Evolutionary conservation across 352 stramenopile genomes (phyloP).

Genomic region (Globisporangium nunn): DNA sequence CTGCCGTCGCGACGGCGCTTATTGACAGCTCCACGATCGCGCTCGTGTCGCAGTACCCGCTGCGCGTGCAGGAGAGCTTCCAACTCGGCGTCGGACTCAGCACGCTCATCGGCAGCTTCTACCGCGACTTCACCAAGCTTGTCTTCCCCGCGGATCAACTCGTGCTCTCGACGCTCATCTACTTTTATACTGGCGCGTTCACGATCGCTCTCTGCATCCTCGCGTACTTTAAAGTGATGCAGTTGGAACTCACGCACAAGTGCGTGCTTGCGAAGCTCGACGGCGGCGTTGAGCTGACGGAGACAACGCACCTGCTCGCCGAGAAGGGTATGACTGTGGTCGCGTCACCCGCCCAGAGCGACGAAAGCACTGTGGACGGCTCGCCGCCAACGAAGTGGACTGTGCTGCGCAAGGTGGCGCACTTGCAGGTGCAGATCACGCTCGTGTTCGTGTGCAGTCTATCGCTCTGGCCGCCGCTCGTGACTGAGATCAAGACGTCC

Average conservation of each 20-base stretch:
- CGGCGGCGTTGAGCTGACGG: slow-evolving; percentile 46
- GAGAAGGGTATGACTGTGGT: background rate
- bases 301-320: slow-evolving; percentile 37
- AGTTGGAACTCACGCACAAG: slow-evolving; percentile 47
- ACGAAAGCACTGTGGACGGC: slow-evolving; percentile 13
- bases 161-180: slow-evolving; percentile 66
- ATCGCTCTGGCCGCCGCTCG: slow-evolving; percentile 67
- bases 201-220: slow-evolving; percentile 74
- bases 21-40: slow-evolving; percentile 80
- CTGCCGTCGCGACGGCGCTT: slow-evolving; percentile 68
- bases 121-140: slow-evolving; percentile 77
- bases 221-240: slow-evolving; percentile 64
- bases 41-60: slow-evolving; percentile 75
- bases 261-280: slow-evolving; percentile 28
- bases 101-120: slow-evolving; percentile 76
- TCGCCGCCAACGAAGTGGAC: slow-evolving; percentile 49
- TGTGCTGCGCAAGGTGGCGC: slow-evolving; percentile 59
- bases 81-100: slow-evolving; percentile 77
- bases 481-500: slow-evolving; percentile 79
- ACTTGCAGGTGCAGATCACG: slow-evolving; percentile 59
- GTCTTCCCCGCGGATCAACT: slow-evolving; percentile 56
- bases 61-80: slow-evolving; percentile 74
- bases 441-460: slow-evolving; percentile 68
- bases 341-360: background rate
- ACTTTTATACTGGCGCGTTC: slow-evolving; percentile 77